Evolutionary conservation across 2,329 filamentous ascomycete genomes (phyloP).

Genomic region (Clonostachys sp.): DNA sequence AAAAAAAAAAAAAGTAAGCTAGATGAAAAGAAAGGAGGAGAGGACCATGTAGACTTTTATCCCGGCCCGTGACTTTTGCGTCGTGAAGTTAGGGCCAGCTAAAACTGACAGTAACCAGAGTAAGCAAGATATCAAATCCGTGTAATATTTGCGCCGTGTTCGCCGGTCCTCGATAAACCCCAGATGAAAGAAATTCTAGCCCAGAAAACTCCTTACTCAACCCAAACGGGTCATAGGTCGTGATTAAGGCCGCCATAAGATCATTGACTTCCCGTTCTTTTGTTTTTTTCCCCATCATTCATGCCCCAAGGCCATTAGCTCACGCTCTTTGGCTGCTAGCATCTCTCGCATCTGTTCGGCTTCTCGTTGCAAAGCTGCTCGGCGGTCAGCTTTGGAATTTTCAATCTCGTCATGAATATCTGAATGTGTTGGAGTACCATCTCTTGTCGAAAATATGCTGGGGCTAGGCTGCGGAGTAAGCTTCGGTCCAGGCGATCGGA

Average conservation of each 20-base stretch:
- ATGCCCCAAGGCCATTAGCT: constrained; percentile 42
- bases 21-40: neutral
- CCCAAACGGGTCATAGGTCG: neutral
- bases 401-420: constrained; percentile 37
- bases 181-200: neutral
- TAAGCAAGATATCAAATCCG: too few species aligned
- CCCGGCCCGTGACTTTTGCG: too few species aligned
- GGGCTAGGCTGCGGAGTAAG: constrained; percentile 35
- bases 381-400: constrained; percentile 53
- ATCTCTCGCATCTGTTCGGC: constrained; percentile 72
- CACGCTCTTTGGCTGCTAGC: constrained; percentile 68
- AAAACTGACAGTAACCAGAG: too few species aligned
- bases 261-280: neutral
- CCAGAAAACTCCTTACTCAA: constrained; percentile 1
- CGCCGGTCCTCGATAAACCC: neutral
- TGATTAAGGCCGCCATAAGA: neutral
- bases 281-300: constrained; percentile 5
- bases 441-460: constrained; percentile 26
- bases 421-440: constrained; percentile 13
- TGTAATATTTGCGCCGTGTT: too few species aligned
- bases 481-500: constrained; percentile 36
- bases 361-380: constrained; percentile 65
- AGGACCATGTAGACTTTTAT: neutral
- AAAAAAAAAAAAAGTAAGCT: neutral
- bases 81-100: too few species aligned